Evolutionary conservation across 2,329 filamentous ascomycete species (phyloP).

Genomic region (Sporothrix dimorphospora): DNA sequence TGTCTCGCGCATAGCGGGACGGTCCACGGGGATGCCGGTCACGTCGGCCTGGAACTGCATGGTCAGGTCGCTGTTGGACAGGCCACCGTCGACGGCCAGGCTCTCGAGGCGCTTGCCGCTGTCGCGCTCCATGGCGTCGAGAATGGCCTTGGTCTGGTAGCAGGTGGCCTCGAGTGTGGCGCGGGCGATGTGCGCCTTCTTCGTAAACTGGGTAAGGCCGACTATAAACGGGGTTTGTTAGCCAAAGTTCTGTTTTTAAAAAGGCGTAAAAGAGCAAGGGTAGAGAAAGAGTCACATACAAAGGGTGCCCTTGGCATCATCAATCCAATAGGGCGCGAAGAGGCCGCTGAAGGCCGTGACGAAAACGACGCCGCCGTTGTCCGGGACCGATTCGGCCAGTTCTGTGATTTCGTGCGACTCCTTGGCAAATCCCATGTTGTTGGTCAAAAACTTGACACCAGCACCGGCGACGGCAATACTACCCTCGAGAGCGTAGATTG

Average conservation of each 20-base stretch:
- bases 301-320: slow-evolving; percentile 86
- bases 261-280: neutral
- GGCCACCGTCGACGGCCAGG: slow-evolving; percentile 84
- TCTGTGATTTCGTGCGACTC: slow-evolving; percentile 54
- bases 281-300: slow-evolving; percentile 56
- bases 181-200: slow-evolving; percentile 82
- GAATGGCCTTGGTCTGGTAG: slow-evolving; percentile 88
- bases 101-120: slow-evolving; percentile 74
- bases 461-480: slow-evolving; percentile 82
- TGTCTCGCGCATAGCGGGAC: slow-evolving; percentile 87
- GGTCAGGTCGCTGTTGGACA: slow-evolving; percentile 84
- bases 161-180: slow-evolving; percentile 89
- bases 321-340: slow-evolving; percentile 94
- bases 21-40: slow-evolving; percentile 78
- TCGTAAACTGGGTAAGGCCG: slow-evolving; percentile 82
- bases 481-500: slow-evolving; percentile 81
- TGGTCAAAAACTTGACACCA: slow-evolving; percentile 73
- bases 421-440: slow-evolving; percentile 65
- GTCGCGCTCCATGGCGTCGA: slow-evolving; percentile 89
- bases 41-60: slow-evolving; percentile 93
- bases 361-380: slow-evolving; percentile 83
- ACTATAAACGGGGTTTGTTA: no score
- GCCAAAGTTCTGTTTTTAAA: no score
- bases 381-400: slow-evolving; percentile 57
- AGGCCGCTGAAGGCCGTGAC: slow-evolving; percentile 90